Evolutionary conservation across 2,329 filamentous ascomycete genomes (phyloP), one percentile per base, ranked within the genome.

Genomic region (Catunica adiposa): DNA sequence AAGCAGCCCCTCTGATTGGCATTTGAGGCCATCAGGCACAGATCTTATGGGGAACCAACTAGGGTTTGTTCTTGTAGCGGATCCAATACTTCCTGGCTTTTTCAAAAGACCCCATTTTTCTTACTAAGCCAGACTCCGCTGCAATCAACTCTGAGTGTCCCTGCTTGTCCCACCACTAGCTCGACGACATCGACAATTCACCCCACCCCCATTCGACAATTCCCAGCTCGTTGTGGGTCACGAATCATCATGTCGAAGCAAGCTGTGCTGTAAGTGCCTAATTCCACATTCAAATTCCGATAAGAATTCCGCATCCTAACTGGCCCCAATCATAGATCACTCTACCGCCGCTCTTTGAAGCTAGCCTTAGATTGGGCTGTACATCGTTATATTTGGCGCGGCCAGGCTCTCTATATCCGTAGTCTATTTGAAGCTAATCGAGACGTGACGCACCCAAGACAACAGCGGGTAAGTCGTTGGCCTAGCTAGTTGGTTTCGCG

Each of bases 301-400:
- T 25, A 23, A 15, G 26, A 26, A 15, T 29, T 5, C 11, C 11
- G 47, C 7, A 51, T 29, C 14, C 22, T 23, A 14, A 52, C 50
- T 57, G 44, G 50, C 34, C 20, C 25, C 51, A 14, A 34, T 11
- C n/a, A 23, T 59, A 83, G 80, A 62, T 83, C 80, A 44, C 83
- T 98, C 59, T 98, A 98, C 71, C 84, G 90, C 66, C 87, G 89
- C 63, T 89, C 89, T 25, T 71, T 98, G 66, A 96, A 96, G 77
- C 82, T 96, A 61, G 79, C 92, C 44, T 81, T 97, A 62, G 89
- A 96, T 73, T 98, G 92, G 92, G 81, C 88, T 57, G 89, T 97
- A 60, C 86, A 96, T 68, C 80, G 92, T 62, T 81, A 90, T 64
- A 72, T 96, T 59, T 98, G 92, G 90, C 84, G 92, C 64, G 89